Percentiles rank a stretch among this genome's conserved stretches.
Evolutionary conservation across 805 yeast genomes (phyloP).

Genomic region (Maudiozyma barnettii): DNA sequence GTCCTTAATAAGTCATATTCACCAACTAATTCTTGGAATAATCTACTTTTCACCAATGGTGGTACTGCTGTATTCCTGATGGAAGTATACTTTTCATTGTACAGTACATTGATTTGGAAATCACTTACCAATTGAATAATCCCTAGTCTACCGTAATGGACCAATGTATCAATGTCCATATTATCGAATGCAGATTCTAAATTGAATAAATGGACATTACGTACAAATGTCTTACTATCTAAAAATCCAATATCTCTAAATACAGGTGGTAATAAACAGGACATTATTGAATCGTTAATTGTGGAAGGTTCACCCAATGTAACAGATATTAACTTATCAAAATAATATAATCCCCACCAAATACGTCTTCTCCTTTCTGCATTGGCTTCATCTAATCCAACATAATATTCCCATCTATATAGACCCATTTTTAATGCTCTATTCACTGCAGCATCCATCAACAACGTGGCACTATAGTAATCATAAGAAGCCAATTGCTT

Average conservation of each 20-base stretch:
- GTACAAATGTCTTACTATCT: constrained; percentile 14
- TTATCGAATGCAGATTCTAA: constrained; percentile 10
- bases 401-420: constrained; percentile 28
- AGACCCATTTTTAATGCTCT: constrained; percentile 22
- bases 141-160: constrained; percentile 17
- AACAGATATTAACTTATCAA: constrained; percentile 14
- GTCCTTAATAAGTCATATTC: constrained; percentile 9
- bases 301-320: constrained; percentile 16
- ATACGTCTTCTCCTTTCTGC: constrained; percentile 24
- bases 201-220: constrained; percentile 8
- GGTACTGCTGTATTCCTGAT: constrained; percentile 21
- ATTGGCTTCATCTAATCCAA: constrained; percentile 23
- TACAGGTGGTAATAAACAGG: constrained; percentile 19
- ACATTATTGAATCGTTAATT: constrained; percentile 16
- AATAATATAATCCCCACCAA: constrained; percentile 26
- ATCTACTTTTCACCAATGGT: constrained; percentile 8
- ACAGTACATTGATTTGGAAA: constrained; percentile 17
- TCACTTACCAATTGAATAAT: constrained; percentile 11
- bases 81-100: constrained; percentile 21
- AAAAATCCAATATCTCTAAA: constrained; percentile 20
- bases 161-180: constrained; percentile 8
- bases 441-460: constrained; percentile 16
- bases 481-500: constrained; percentile 22
- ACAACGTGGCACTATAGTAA: constrained; percentile 15
- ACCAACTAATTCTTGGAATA: constrained; percentile 14